These are phyloP conservation scores for Xylariaceae sp. DNA, from an alignment of 2,329 filamentous ascomycete species.

Conservation along the genomic window DNA sequence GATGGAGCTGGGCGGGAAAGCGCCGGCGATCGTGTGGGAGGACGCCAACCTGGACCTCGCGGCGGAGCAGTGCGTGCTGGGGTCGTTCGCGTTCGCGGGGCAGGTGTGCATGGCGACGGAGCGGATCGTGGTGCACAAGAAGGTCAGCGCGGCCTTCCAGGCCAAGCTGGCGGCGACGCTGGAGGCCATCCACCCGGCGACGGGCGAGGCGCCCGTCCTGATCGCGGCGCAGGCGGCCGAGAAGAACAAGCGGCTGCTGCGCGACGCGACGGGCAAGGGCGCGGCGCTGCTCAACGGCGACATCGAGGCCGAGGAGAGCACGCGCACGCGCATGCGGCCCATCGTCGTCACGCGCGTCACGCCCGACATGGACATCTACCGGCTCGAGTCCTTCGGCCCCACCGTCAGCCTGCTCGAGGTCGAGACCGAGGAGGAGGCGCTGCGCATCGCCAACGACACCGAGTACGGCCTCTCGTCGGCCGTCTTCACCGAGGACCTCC, in stretches of 20 bases:
- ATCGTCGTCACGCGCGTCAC: conserved; percentile 54
- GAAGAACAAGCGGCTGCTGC: conserved; percentile 34
- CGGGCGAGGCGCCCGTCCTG: conserved; percentile 33
- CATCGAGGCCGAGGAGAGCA: conserved; percentile 19
- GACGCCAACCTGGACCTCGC: conserved; percentile 60
- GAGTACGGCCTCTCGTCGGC: conserved; percentile 59
- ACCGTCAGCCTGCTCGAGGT: conserved; percentile 53
- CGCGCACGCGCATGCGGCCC: conserved; percentile 44
- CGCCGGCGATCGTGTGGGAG: conserved; percentile 56
- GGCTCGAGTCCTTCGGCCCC: conserved; percentile 60
- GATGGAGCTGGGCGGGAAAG: conserved; percentile 65
- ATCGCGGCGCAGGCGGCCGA: conserved; percentile 20
- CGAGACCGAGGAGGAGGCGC: conserved; percentile 53
- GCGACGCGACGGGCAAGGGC: conserved; percentile 49
- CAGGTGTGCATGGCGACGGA: conserved; percentile 67
- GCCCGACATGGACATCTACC: conserved; percentile 58
- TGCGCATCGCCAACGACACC: conserved; percentile 60
- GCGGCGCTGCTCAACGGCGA: conserved; percentile 50
- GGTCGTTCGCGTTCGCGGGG: conserved; percentile 54
- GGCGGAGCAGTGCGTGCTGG: conserved; percentile 49
- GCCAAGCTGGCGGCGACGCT: conserved; percentile 21
- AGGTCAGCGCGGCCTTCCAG: conserved; percentile 45
- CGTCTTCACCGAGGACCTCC: conserved; percentile 57
- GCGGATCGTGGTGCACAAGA: conserved; percentile 54
- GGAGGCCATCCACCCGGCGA: conserved; percentile 30